phyloP scores from a whole-genome alignment of 208 protist genomes.

The Sergeia podlipaevii region DNA sequence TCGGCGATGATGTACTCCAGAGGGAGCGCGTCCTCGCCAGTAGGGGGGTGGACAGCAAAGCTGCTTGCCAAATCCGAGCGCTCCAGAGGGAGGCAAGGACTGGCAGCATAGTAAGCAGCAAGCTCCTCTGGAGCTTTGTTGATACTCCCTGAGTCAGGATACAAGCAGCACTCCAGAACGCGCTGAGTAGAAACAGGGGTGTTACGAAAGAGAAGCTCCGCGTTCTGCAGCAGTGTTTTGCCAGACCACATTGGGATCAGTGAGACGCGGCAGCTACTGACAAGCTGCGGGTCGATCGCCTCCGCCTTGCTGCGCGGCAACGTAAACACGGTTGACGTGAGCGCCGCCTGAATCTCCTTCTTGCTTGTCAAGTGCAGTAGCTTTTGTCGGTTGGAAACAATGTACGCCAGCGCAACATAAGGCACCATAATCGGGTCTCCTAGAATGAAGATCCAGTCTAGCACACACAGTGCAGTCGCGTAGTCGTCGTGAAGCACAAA shows the following conservation, averaged over 20 bases:
- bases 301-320: slow-evolving; percentile 32
- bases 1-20: slow-evolving; percentile 86
- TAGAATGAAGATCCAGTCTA: slow-evolving; percentile 78
- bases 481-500: slow-evolving; percentile 40
- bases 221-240: slow-evolving; percentile 72
- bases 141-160: slow-evolving; percentile 30
- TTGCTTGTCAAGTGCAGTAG: slow-evolving; percentile 35
- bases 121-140: slow-evolving; percentile 51
- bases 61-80: slow-evolving; percentile 58
- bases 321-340: slow-evolving; percentile 25
- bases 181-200: slow-evolving; percentile 63
- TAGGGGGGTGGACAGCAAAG: slow-evolving; percentile 24
- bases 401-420: slow-evolving; percentile 63
- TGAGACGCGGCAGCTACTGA: slow-evolving; percentile 44
- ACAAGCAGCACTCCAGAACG: slow-evolving; percentile 63
- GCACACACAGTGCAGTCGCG: slow-evolving; percentile 31
- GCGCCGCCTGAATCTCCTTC: slow-evolving; percentile 19
- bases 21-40: slow-evolving; percentile 4
- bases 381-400: slow-evolving; percentile 49
- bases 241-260: slow-evolving; percentile 50
- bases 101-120: slow-evolving; percentile 54
- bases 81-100: slow-evolving; percentile 64
- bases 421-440: slow-evolving; percentile 64
- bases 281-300: slow-evolving; percentile 33
- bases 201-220: slow-evolving; percentile 62